Conservation (phyloP, 352 stramenopile genomes). For the Phytophthora palmivora region DNA sequence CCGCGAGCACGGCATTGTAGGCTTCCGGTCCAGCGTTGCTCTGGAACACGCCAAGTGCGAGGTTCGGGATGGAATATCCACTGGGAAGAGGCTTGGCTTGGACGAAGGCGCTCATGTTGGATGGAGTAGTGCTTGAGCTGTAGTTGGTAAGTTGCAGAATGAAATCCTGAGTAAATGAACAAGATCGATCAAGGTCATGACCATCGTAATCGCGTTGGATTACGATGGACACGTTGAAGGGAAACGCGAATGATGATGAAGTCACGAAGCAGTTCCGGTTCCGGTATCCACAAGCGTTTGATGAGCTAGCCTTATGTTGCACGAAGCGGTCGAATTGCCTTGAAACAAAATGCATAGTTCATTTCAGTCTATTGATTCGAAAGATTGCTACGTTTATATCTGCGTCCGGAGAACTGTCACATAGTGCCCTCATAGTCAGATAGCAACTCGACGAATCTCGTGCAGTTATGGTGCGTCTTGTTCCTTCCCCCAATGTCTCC, state of each 20-base stretch:
- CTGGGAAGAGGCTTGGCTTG: conserved; percentile 47
- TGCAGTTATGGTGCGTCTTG: conserved; percentile 28
- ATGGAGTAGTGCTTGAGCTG: background rate
- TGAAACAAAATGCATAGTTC: background rate
- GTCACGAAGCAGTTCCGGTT: no score
- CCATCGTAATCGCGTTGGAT: conserved; percentile 9
- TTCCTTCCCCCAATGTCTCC: background rate
- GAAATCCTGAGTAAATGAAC: background rate
- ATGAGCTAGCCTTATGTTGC: no score
- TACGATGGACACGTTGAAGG: conserved; percentile 1
- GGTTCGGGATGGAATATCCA: conserved; percentile 46
- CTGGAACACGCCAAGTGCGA: conserved; percentile 63
- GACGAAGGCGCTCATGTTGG: conserved; percentile 29
- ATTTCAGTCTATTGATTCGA: background rate
- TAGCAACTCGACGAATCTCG: conserved; percentile 21
- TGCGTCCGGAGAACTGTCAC: conserved; percentile 22
- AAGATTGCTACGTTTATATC: conserved; percentile 3
- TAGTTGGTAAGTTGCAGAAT: conserved; percentile 15
- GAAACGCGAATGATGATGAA: conserved; percentile 1
- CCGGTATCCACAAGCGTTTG: no score
- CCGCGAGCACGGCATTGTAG: conserved; percentile 55
- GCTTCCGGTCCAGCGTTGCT: conserved; percentile 43
- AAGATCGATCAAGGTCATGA: no score
- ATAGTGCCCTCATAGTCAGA: conserved; percentile 28
- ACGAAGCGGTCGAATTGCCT: conserved; percentile 12